phyloP scores from a whole-genome alignment of 805 yeast genomes.

The Metschnikowia cubensis region DNA sequence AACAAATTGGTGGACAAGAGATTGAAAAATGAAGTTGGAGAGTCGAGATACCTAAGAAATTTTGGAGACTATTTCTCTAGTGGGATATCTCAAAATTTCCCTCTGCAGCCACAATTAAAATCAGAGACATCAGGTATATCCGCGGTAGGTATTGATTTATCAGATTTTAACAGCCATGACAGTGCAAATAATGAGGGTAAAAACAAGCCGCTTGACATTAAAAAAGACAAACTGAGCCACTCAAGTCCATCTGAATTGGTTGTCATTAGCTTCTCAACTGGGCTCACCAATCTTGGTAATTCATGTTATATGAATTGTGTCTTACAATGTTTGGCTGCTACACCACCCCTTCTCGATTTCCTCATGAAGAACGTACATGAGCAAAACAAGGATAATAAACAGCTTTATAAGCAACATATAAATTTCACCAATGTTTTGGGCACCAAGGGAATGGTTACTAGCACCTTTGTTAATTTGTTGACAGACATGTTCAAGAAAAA shows the following conservation, averaged over 20 bases:
- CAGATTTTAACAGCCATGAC: background rate
- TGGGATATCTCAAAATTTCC: slow-evolving; percentile 2
- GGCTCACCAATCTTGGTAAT: slow-evolving; percentile 79
- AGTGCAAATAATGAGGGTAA: background rate
- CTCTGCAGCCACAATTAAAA: background rate
- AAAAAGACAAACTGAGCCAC: background rate
- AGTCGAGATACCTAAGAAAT: slow-evolving; percentile 10
- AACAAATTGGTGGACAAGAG: slow-evolving; percentile 15
- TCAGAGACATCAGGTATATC: background rate
- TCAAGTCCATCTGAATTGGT: background rate
- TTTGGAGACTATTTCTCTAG: slow-evolving; percentile 15
- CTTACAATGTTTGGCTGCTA: slow-evolving; percentile 79
- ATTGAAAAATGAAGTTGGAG: background rate
- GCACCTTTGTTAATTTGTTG: slow-evolving; percentile 58
- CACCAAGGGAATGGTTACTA: slow-evolving; percentile 73
- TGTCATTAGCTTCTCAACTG: slow-evolving; percentile 47
- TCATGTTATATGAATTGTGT: slow-evolving; percentile 92
- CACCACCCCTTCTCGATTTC: slow-evolving; percentile 58
- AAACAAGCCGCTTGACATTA: background rate
- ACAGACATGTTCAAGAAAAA: slow-evolving; percentile 48
- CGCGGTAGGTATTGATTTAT: background rate
- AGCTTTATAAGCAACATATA: slow-evolving; percentile 60
- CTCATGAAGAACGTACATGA: slow-evolving; percentile 39
- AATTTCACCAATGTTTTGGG: slow-evolving; percentile 74
- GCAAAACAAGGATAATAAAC: slow-evolving; percentile 17